Evolutionary conservation across 441 rosid species (phyloP), one percentile per base, ranked within the genome.

Genomic region (Dalechampia spathulata): DNA sequence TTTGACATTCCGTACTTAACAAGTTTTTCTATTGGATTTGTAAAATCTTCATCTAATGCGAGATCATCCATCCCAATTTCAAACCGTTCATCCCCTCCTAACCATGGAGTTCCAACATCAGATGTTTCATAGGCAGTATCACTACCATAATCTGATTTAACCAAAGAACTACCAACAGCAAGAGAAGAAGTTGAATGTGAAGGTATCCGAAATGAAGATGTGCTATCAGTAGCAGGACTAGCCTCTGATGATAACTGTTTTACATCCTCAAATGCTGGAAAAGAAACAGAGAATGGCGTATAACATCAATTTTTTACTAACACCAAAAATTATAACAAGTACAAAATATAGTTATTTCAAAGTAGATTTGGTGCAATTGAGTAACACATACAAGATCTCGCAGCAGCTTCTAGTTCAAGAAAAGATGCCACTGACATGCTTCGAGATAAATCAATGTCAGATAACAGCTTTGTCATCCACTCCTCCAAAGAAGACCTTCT

Each of bases 331-430:
- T 17, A 41, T 22, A 16, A 41, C 22, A 41, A 16, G 45, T 6
- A 56, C 6, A 27, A 41, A 42, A 16, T 6, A 21, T 41, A 8
- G 19, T n/a, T 15, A 21, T 40, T 48, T 55, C 12, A 55, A 63
- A 44, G 58, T 51, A 46, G 42, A 51, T 43, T 57, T 58, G 45
- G 57, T 68, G 61, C 47, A 62, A 36, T 46, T 68, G 39, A 60
- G 67, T 55, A 63, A 61, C 60, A 77, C 94, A 66, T 94, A 94
- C 98, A 82, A 67, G 96, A 78, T 78, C 98, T 84, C 52, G 86
- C 98, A 63, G 98, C 87, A 74, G 92, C 98, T 79, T 90, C 99
- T 37, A 94, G 79, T 75, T 94, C 98, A 68, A 90, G 96, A 86
- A 90, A 90, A 64, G 92, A 79, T 52, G 96, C 98, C 63, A 87